phyloP scores from a whole-genome alignment of 2,329 filamentous ascomycete species.

The Monosporascus sp. region DNA sequence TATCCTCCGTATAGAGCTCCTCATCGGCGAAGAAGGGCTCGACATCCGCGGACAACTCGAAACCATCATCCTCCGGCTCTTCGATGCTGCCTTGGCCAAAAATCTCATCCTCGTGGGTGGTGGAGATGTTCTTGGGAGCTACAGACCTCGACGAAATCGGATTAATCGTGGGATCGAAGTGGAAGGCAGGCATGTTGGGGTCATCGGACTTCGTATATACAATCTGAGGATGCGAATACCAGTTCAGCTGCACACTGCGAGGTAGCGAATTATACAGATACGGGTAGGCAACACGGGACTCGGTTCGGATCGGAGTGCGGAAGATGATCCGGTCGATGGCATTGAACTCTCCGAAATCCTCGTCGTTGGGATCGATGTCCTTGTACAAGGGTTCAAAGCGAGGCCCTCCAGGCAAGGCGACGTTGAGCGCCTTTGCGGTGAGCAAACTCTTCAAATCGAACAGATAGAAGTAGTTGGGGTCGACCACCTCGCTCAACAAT shows the following conservation, averaged over 20 bases:
- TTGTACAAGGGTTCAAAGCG: constrained; percentile 97
- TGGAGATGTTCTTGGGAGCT: constrained; percentile 85
- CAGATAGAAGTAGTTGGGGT: constrained; percentile 97
- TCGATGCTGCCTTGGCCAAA: constrained; percentile 77
- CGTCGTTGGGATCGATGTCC: constrained; percentile 96
- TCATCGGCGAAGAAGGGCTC: constrained; percentile 90
- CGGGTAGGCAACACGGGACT: constrained; percentile 91
- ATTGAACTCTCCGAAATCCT: constrained; percentile 99
- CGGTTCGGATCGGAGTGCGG: constrained; percentile 87
- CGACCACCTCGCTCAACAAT: constrained; percentile 83
- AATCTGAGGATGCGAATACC: constrained; percentile 89
- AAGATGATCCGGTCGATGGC: constrained; percentile 99
- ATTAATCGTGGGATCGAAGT: constrained; percentile 97
- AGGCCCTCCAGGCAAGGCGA: constrained; percentile 94
- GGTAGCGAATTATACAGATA: constrained; percentile 96
- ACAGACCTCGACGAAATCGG: constrained; percentile 94
- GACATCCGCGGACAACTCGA: constrained; percentile 72
- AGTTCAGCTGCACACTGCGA: constrained; percentile 85
- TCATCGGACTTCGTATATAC: constrained; percentile 89
- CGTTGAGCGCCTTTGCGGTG: constrained; percentile 93
- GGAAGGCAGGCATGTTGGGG: constrained; percentile 86
- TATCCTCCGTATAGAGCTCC: constrained; percentile 83
- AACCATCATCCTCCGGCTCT: constrained; percentile 72
- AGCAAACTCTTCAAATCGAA: constrained; percentile 94
- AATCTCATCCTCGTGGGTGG: constrained; percentile 89